Evolutionary conservation across 495 filamentous ascomycete species (phyloP).

Genomic region (Cetradonia linearis): DNA sequence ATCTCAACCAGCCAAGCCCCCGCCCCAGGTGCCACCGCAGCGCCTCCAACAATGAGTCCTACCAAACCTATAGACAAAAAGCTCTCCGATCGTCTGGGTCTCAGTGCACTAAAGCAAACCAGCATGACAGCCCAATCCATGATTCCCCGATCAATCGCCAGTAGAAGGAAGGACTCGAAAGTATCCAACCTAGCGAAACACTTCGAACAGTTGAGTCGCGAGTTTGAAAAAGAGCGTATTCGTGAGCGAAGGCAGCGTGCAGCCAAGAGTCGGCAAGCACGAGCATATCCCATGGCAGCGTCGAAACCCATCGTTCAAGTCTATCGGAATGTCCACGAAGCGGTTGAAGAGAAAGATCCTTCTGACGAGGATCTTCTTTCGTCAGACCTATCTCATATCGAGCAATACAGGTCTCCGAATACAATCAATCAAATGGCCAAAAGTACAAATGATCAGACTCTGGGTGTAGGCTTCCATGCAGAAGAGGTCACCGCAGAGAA

Average conservation of each 20-base stretch:
- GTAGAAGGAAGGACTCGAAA: conserved; percentile 53
- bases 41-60: conserved; percentile 19
- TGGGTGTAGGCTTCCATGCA: conserved; percentile 24
- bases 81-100: conserved; percentile 52
- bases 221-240: conserved; percentile 90
- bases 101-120: conserved; percentile 49
- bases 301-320: conserved; percentile 94
- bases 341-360: conserved; percentile 74
- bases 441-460: conserved; percentile 17
- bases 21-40: not conserved
- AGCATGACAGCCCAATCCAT: conserved; percentile 57
- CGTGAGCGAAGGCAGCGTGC: conserved; percentile 74
- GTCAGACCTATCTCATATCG: conserved; percentile 23
- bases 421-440: conserved; percentile 23
- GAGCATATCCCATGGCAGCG: conserved; percentile 81
- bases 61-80: conserved; percentile 56
- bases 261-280: conserved; percentile 66
- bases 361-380: conserved; percentile 48
- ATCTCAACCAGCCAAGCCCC: not conserved
- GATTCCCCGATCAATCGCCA: conserved; percentile 78
- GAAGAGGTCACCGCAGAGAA: conserved; percentile 32
- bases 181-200: conserved; percentile 87
- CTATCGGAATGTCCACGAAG: conserved; percentile 84
- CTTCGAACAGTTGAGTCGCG: conserved; percentile 90
- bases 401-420: conserved; percentile 19